Evolutionary conservation across 164 flowering plant genomes (phyloP).

Genomic region (Vitis labrusca): DNA sequence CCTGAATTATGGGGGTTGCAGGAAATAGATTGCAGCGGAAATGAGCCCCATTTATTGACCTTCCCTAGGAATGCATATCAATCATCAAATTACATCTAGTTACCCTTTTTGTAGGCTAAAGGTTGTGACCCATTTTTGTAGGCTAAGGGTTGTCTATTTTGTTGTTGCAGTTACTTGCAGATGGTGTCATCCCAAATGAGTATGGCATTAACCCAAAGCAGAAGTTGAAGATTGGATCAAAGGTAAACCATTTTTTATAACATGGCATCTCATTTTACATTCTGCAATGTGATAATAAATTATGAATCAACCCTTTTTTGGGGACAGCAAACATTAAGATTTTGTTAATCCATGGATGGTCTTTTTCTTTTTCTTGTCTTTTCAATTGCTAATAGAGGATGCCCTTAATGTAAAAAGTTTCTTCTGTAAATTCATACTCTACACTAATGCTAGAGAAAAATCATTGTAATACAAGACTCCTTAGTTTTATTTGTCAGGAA

Average conservation of each 20-base stretch:
- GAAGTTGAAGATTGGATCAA: conserved; percentile 92
- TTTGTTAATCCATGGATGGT: too few species aligned
- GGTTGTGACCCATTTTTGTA: too few species aligned
- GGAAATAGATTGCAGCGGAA: neutral
- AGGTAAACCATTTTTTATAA: conserved; percentile 44
- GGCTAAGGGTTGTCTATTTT: conserved; percentile 5
- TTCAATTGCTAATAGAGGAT: too few species aligned
- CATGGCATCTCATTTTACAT: neutral
- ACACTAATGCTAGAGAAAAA: too few species aligned
- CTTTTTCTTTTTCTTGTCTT: too few species aligned
- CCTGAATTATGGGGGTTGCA: neutral
- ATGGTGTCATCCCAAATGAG: conserved; percentile 98
- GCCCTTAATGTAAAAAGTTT: too few species aligned
- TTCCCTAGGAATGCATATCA: neutral
- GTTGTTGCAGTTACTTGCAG: conserved; percentile 83
- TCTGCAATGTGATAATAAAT: neutral
- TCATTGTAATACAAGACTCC: too few species aligned
- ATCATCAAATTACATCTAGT: neutral
- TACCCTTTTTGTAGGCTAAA: too few species aligned
- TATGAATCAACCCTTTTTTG: neutral
- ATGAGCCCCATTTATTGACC: neutral
- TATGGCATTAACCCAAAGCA: conserved; percentile 96
- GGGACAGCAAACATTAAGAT: neutral
- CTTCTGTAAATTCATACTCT: too few species aligned
- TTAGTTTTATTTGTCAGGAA: too few species aligned